Evolutionary conservation across 163 green algal species (phyloP), one percentile per base, ranked within the genome.

Genomic region (Volvox carteri): DNA sequence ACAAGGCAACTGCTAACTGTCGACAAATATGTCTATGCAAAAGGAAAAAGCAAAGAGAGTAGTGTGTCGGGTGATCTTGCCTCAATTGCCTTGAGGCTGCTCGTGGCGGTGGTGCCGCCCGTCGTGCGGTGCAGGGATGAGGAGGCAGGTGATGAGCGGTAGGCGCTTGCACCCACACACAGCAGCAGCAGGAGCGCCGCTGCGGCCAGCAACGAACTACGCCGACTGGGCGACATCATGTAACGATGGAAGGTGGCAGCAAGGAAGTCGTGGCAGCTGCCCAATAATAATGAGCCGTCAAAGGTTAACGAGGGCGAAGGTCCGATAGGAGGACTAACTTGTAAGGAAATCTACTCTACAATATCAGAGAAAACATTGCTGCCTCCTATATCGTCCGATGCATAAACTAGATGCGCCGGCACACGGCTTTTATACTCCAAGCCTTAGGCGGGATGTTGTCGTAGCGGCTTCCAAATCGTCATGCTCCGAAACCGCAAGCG

Each of bases 121-220:
- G 65, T 44, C 25, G 28, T 67, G 73, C 12, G 1, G 9, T 56
- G 1, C 70, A 35, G 14, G 44, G 44, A 46, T 18, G 44, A 18
- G 44, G 28, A 8, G 28, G 25, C 73, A n/a, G n/a, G n/a, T n/a
- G n/a, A n/a, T 1, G 73, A 28, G 42, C 7, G 30, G 7, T 44
- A 30, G 72, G n/a, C 41, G 9, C 11, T 62, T 7, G 70, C 70
- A 23, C 41, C 9, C 33, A 44, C 39, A 23, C 39, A 58, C 39
- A 65, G 46, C 73, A 81, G n/a, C 73, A 81, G 73, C 73, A n/a
- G n/a, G n/a, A 65, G 44, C 23, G 73, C 73, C 44, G 46, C 73
- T 35, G 73, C 73, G 54, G 54, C 54, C 54, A 65, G 54, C 54
- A 65, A 23, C 54, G 54, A 65, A 65, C 25, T 30, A 23, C 54